phyloP scores from a whole-genome alignment of 2,329 filamentous ascomycete genomes.

The Trichoderma atroviride region DNA sequence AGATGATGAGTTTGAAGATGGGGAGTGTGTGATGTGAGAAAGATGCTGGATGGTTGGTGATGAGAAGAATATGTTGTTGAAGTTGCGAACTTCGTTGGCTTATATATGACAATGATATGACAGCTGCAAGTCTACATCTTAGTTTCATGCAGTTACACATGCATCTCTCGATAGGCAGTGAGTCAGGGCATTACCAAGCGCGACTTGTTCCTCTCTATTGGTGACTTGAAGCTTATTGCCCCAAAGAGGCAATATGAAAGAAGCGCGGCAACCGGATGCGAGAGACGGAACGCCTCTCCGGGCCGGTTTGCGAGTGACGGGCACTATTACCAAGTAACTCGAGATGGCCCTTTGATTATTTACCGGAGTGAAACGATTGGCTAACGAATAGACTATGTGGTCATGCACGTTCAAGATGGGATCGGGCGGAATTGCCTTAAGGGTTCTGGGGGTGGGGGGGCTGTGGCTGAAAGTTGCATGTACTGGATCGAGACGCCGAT shows the following conservation, averaged over 20 bases:
- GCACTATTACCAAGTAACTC: neutral
- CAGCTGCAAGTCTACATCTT: neutral
- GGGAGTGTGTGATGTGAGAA: neutral
- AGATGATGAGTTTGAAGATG: neutral
- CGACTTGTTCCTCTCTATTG: neutral
- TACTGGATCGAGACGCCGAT: neutral
- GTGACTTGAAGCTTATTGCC: neutral
- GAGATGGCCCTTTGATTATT: neutral
- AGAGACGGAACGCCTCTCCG: neutral
- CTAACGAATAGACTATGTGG: too few species aligned
- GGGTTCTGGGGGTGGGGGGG: constrained; percentile 1
- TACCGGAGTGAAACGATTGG: neutral
- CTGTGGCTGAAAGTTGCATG: neutral
- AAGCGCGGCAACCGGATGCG: neutral
- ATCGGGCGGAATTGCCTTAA: neutral
- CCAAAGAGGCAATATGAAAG: neutral
- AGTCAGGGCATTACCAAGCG: neutral
- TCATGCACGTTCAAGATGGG: neutral
- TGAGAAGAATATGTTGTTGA: neutral
- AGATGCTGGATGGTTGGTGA: neutral
- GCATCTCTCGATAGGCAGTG: neutral
- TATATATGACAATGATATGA: neutral
- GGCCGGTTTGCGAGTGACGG: neutral
- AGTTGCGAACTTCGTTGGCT: neutral
- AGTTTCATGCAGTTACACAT: neutral